Evolutionary conservation across 495 filamentous ascomycete species (phyloP).

Genomic region (Articulospora tetracladia): DNA sequence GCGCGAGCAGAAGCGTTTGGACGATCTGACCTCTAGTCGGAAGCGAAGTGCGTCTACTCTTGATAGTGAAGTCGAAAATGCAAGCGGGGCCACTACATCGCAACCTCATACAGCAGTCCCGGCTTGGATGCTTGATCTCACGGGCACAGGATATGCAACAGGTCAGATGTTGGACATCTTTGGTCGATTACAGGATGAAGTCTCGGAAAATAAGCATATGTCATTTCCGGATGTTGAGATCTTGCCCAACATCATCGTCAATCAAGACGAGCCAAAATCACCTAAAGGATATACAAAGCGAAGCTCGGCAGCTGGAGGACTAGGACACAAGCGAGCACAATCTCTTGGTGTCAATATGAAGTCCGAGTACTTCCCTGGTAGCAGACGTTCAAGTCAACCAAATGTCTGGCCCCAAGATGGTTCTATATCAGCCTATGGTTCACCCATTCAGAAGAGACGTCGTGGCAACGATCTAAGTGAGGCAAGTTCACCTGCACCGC

Average conservation of each 20-base stretch:
- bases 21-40: conserved; percentile 23
- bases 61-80: conserved; percentile 26
- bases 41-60: conserved; percentile 26
- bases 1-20: conserved; percentile 44
- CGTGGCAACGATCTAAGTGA: conserved; percentile 14
- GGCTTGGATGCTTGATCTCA: conserved; percentile 34
- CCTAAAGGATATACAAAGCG: conserved; percentile 25
- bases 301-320: neutral
- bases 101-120: conserved; percentile 35
- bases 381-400: conserved; percentile 12
- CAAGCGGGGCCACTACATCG: conserved; percentile 12
- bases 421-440: neutral
- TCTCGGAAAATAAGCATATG: conserved; percentile 25
- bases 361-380: conserved; percentile 7
- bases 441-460: conserved; percentile 17
- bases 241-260: conserved; percentile 47
- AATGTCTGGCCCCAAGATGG: conserved; percentile 8
- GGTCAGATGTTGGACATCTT: conserved; percentile 35
- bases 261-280: conserved; percentile 15
- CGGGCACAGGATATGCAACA: conserved; percentile 33
- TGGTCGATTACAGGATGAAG: conserved; percentile 28
- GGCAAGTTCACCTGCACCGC: neutral
- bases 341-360: conserved; percentile 28
- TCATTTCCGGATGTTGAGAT: conserved; percentile 66
- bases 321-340: conserved; percentile 37